phyloP scores from a whole-genome alignment of 495 filamentous ascomycete species.

The Penicillium paradoxum region DNA sequence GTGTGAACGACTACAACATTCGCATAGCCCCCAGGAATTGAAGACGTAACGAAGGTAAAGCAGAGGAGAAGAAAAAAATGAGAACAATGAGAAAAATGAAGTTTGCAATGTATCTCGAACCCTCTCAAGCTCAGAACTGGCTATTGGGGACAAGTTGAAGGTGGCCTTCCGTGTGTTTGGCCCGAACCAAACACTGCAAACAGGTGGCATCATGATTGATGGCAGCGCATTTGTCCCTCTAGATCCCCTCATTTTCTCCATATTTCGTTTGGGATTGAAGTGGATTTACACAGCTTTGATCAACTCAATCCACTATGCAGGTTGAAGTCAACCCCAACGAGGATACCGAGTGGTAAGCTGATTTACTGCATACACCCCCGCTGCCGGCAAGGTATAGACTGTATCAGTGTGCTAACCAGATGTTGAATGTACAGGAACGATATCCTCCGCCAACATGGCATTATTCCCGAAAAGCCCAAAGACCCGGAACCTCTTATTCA shows the following conservation, averaged over 20 bases:
- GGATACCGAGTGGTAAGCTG: constrained; percentile 88
- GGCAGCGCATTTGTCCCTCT: constrained; percentile 6
- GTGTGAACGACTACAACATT: constrained; percentile 28
- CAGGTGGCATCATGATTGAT: constrained; percentile 33
- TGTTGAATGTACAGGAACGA: constrained; percentile 69
- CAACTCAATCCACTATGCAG: constrained; percentile 51
- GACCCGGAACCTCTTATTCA: constrained; percentile 92
- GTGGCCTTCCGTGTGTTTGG: constrained; percentile 48
- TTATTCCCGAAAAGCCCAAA: constrained; percentile 94
- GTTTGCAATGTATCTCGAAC: constrained; percentile 17
- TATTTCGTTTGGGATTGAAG: constrained; percentile 2
- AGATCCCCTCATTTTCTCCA: constrained; percentile 5
- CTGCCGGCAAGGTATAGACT: constrained; percentile 9
- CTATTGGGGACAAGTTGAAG: constrained; percentile 40
- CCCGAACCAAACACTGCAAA: constrained; percentile 42
- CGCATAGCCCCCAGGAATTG: constrained; percentile 18
- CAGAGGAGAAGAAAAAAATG: neutral
- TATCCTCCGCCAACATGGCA: constrained; percentile 90
- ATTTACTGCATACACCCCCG: constrained; percentile 8
- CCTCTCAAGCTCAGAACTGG: constrained; percentile 23
- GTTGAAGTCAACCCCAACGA: constrained; percentile 94
- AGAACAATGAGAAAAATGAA: constrained; percentile 9
- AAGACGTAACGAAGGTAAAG: neutral
- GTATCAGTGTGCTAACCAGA: constrained; percentile 3
- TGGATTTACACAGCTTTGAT: neutral